phyloP scores from a whole-genome alignment of 192 early-diverging fungal genomes.

The Geranomyces variabilis region DNA sequence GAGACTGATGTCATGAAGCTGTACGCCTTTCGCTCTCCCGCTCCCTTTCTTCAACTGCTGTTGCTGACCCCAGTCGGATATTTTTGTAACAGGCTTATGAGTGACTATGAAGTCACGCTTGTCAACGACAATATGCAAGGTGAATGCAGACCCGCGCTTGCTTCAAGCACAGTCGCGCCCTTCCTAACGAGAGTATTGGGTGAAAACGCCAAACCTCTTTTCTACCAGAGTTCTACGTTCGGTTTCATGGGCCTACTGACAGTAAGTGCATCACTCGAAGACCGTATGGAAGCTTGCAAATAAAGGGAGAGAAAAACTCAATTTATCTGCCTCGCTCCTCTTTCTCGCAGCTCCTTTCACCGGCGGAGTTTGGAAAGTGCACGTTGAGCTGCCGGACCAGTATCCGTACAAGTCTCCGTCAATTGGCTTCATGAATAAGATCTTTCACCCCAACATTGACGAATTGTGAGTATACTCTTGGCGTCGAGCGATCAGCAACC shows the following conservation, averaged over 20 bases:
- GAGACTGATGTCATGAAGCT: conserved; percentile 99
- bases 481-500: background rate
- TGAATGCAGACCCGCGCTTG: too few species aligned
- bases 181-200: background rate
- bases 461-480: conserved; percentile 87
- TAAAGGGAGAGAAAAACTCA: too few species aligned
- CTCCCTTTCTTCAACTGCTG: background rate
- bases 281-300: too few species aligned
- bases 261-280: conserved; percentile 62
- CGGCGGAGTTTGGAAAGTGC: conserved; percentile 95
- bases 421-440: conserved; percentile 99
- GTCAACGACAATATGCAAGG: conserved; percentile 99
- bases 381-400: conserved; percentile 98
- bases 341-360: conserved; percentile 79
- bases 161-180: too few species aligned
- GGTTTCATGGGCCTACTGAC: conserved; percentile 90
- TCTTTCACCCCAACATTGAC: conserved; percentile 99
- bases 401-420: conserved; percentile 99
- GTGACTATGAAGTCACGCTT: conserved; percentile 97
- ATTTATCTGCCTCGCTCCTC: background rate
- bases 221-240: conserved; percentile 86
- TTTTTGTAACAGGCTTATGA: conserved; percentile 80
- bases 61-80: too few species aligned
- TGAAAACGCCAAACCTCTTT: background rate
- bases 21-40: conserved; percentile 53